Percentiles rank a stretch among this genome's conserved stretches.
phyloP scores from a whole-genome alignment of 805 yeast genomes.

The Kodamaea restingae region DNA sequence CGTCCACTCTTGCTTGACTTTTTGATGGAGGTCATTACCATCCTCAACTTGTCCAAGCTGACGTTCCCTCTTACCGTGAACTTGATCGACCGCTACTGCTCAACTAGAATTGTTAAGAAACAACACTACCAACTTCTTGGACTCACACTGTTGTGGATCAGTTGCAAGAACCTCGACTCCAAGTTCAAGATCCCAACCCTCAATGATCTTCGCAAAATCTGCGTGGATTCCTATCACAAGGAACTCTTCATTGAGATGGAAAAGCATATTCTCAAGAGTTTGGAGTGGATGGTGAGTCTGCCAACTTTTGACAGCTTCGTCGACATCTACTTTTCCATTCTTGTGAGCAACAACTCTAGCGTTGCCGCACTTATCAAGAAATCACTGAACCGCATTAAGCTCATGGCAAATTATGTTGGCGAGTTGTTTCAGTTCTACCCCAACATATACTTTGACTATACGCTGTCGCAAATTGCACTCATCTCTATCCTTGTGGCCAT shows the following conservation, averaged over 20 bases:
- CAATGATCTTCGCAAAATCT: constrained; percentile 48
- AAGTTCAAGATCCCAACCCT: constrained; percentile 57
- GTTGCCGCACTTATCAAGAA: constrained; percentile 10
- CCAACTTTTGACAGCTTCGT: constrained; percentile 63
- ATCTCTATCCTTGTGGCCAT: constrained; percentile 37
- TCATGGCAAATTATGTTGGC: constrained; percentile 52
- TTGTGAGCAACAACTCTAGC: constrained; percentile 18
- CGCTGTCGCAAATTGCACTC: constrained; percentile 50
- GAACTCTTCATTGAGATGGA: constrained; percentile 64
- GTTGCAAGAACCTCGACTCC: constrained; percentile 46
- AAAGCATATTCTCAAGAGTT: constrained; percentile 55
- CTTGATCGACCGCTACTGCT: constrained; percentile 41
- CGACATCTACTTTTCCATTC: constrained; percentile 48
- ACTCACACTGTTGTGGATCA: constrained; percentile 41
- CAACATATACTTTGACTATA: constrained; percentile 51
- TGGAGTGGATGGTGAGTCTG: constrained; percentile 60
- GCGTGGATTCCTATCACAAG: constrained; percentile 55
- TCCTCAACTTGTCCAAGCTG: constrained; percentile 34
- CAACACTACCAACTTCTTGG: constrained; percentile 45
- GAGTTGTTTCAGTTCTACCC: constrained; percentile 64
- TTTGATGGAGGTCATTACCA: constrained; percentile 42
- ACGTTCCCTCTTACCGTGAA: constrained; percentile 45
- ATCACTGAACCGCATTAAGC: constrained; percentile 21
- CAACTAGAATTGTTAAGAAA: constrained; percentile 42
- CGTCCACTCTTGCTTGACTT: constrained; percentile 41